Conservation (phyloP, 2,329 filamentous ascomycete genomes). For the Diaporthe sp. region DNA sequence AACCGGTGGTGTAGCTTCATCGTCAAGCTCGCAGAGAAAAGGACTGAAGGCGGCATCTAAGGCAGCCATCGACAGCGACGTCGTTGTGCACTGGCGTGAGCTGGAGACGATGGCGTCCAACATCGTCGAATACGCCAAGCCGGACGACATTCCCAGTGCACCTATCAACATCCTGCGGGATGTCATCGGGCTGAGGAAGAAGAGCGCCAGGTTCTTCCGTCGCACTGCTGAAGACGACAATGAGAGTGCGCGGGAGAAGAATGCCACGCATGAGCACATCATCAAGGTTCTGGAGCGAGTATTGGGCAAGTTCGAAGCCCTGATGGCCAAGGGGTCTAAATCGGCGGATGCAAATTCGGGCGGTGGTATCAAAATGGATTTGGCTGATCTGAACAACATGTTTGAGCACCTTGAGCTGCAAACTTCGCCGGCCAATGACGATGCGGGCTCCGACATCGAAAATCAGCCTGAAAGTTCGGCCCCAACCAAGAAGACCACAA, state of each 20-base stretch:
- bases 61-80: neutral
- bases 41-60: neutral
- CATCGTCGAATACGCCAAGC: neutral
- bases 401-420: neutral
- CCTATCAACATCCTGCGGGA: neutral
- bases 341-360: neutral
- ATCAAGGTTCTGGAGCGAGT: neutral
- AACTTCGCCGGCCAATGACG: neutral
- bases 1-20: neutral
- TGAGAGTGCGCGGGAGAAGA: constrained; percentile 2
- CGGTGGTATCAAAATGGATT: neutral
- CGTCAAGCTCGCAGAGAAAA: neutral
- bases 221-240: neutral
- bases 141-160: neutral
- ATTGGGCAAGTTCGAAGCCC: neutral
- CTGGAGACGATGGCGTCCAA: neutral
- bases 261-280: neutral
- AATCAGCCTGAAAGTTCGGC: neutral
- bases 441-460: neutral
- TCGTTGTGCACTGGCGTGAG: neutral
- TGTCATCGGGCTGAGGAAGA: neutral
- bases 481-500: neutral
- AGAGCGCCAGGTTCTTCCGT: neutral
- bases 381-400: neutral
- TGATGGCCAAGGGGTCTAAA: neutral